These are phyloP conservation scores for Ajuga chamaepitys DNA, from an alignment of 257 asterid genomes.

Conservation along the genomic window DNA sequence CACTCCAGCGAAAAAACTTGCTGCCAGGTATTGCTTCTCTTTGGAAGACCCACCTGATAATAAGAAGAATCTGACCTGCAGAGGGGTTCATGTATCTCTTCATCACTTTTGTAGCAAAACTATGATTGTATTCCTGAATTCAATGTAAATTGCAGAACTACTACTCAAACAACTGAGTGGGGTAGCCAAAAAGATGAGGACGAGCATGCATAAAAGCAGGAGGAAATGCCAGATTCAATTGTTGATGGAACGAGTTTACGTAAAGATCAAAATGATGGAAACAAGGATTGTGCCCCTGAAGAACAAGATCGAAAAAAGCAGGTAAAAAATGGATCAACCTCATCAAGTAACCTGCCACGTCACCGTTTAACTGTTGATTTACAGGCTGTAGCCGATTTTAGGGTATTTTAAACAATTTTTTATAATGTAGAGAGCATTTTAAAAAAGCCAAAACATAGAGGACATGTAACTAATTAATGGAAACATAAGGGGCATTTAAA, in stretches of 20 bases:
- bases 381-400: too few species aligned
- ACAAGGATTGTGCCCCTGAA: conserved; percentile 31
- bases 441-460: too few species aligned
- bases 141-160: conserved; percentile 46
- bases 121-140: conserved; percentile 21
- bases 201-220: conserved; percentile 32
- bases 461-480: too few species aligned
- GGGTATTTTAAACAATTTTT: too few species aligned
- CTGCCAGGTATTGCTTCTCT: conserved; percentile 80
- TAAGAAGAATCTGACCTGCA: conserved; percentile 26
- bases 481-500: too few species aligned
- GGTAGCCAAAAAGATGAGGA: conserved; percentile 34
- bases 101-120: conserved; percentile 1
- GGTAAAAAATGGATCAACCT: too few species aligned
- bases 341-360: too few species aligned
- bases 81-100: conserved; percentile 49
- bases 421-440: too few species aligned
- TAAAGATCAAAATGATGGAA: conserved; percentile 26
- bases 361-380: too few species aligned
- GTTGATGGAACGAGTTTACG: conserved; percentile 13
- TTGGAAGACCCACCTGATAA: conserved; percentile 89
- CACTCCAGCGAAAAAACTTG: conserved; percentile 67
- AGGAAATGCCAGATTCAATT: conserved; percentile 29
- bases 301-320: conserved; percentile 24
- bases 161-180: conserved; percentile 29